These are phyloP conservation scores for Clonostachys solani DNA, from an alignment of 2,329 filamentous ascomycete species.

Conservation along the genomic window DNA sequence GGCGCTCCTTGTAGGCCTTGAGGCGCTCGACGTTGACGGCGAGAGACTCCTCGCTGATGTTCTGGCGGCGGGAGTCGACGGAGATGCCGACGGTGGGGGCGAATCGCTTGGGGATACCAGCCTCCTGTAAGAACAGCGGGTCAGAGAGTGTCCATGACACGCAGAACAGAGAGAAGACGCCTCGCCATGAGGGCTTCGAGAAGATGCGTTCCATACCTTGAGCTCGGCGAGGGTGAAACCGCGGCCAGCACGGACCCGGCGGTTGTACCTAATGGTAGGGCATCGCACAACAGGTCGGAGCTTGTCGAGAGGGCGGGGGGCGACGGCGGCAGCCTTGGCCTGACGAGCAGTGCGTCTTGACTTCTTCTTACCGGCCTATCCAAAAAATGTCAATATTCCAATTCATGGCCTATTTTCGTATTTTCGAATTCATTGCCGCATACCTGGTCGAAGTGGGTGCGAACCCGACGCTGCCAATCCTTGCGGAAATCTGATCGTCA, in stretches of 20 bases:
- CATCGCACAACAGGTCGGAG: slow-evolving; percentile 95
- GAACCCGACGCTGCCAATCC: slow-evolving; percentile 99
- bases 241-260: slow-evolving; percentile 90
- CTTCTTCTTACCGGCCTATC: slow-evolving; percentile 91
- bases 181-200: no score
- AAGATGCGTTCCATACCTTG: slow-evolving; percentile 64
- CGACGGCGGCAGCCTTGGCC: slow-evolving; percentile 91
- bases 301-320: slow-evolving; percentile 95
- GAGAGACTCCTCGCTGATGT: slow-evolving; percentile 94
- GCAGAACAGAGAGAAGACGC: no score
- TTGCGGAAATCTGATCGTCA: slow-evolving; percentile 81
- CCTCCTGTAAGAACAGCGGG: slow-evolving; percentile 61
- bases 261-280: slow-evolving; percentile 99
- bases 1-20: slow-evolving; percentile 92
- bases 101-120: slow-evolving; percentile 89
- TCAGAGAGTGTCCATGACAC: slow-evolving; percentile 16
- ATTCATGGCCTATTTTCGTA: not conserved
- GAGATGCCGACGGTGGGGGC: slow-evolving; percentile 95
- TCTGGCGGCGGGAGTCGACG: slow-evolving; percentile 94
- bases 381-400: slow-evolving; percentile 4
- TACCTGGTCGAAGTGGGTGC: slow-evolving; percentile 99
- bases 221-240: slow-evolving; percentile 97
- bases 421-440: slow-evolving; percentile 17
- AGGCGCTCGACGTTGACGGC: slow-evolving; percentile 94
- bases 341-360: slow-evolving; percentile 86